Base-by-base conservation (phyloP, 495 filamentous ascomycete species). In the Cercophora scortea region DNA sequence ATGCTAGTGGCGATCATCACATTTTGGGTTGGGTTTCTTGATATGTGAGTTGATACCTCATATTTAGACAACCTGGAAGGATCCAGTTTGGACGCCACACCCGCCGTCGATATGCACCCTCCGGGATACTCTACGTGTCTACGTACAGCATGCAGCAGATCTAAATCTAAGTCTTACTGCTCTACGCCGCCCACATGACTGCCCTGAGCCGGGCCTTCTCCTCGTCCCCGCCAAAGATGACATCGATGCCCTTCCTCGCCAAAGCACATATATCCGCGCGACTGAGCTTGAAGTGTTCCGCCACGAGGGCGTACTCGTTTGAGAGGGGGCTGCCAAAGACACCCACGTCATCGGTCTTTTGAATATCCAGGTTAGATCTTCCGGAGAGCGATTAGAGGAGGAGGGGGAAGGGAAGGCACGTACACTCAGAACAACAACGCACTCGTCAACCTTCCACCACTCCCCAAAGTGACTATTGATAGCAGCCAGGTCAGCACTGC, bases 311-410 rank as follows among this genome's bases (percentile, higher is more conserved):
- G 59, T 91, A 91, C 60, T 95, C 89, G 55, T 90, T 84, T 11
- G 85, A 90, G n/a, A 92, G 67, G 1, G 79, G 76, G 63, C 85
- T 90, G 40, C 80, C 83, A 52, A 95, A 92, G 39, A 93, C 79
- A 2, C 89, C 89, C 17, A 95, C 87, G 67, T 94, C 89, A 67
- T 94, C 89, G 1, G 88, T 94, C 88, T 91, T 40, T 8, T 3
- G 7, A 40, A 15, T 3, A 11, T 1, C n/a, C 11, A 40, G 2
- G 38, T 40, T 40, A 40, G 13, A 15, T 6, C 4, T 2, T 42
- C 13, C 13, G 8, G 1, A 3, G 41, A 42, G 16, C 8, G 3
- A 18, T 18, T 9, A 3, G 32, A 13, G 17, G 25, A 33, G 10
- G 2, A 10, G 32, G 6, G 10, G 13, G 17, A 45, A 4, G 17